Conservation (phyloP, 1,284 basidiomycete genomes). For the Rugosomyces carneus region DNA sequence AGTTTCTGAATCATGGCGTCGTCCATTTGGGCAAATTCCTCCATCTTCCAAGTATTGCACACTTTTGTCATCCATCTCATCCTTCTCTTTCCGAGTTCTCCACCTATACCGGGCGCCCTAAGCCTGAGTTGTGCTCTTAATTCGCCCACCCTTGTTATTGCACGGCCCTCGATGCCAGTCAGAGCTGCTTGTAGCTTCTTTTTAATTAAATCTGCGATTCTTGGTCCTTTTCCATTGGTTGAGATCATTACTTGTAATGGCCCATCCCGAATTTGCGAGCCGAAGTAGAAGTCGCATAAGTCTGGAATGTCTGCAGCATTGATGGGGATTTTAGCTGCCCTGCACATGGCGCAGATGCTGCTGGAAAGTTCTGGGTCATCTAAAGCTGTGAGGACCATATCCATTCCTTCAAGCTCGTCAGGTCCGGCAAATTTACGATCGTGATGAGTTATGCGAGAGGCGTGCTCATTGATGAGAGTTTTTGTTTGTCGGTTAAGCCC, state of each 20-base stretch:
- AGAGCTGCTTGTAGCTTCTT: slow-evolving; percentile 65
- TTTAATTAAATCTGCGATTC: slow-evolving; percentile 82
- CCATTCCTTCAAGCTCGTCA: slow-evolving; percentile 57
- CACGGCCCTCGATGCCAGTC: slow-evolving; percentile 69
- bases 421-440: slow-evolving; percentile 61
- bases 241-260: slow-evolving; percentile 95
- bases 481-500: slow-evolving; percentile 60
- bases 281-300: slow-evolving; percentile 98
- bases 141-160: slow-evolving; percentile 77
- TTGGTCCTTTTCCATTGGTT: slow-evolving; percentile 91
- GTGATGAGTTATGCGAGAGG: slow-evolving; percentile 62
- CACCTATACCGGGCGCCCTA: slow-evolving; percentile 74
- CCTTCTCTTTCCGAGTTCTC: slow-evolving; percentile 61
- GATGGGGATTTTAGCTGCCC: slow-evolving; percentile 72
- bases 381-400: slow-evolving; percentile 94
- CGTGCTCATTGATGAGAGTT: slow-evolving; percentile 41
- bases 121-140: slow-evolving; percentile 65
- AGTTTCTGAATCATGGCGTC: slow-evolving; percentile 53
- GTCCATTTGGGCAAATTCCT: slow-evolving; percentile 66
- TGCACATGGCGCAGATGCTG: slow-evolving; percentile 68
- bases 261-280: slow-evolving; percentile 86
- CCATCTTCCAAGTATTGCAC: slow-evolving; percentile 81
- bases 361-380: slow-evolving; percentile 76
- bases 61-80: slow-evolving; percentile 96
- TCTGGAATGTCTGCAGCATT: slow-evolving; percentile 97